These are phyloP conservation scores for Lolium multiflorum DNA, from an alignment of 176 grass and related monocot genomes.

Conservation along the genomic window DNA sequence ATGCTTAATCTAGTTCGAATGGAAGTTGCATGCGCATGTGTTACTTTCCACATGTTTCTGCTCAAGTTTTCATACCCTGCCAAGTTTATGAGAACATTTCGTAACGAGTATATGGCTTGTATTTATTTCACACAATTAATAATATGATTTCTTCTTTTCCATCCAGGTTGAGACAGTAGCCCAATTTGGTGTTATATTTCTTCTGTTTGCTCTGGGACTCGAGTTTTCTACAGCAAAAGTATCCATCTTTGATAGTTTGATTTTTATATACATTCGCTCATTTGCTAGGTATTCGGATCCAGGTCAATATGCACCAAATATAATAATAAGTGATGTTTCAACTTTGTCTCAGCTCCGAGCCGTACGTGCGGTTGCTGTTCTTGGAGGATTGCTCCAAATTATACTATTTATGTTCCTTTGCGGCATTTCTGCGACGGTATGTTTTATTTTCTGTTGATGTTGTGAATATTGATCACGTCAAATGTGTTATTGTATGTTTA, in stretches of 20 bases:
- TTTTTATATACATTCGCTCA: not conserved
- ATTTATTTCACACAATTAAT: slow-evolving; percentile 20
- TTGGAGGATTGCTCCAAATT: slow-evolving; percentile 97
- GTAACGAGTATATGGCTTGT: not conserved
- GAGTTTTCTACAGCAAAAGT: slow-evolving; percentile 97
- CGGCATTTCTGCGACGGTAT: slow-evolving; percentile 92
- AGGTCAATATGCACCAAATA: slow-evolving; percentile 14
- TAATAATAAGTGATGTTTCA: slow-evolving; percentile 42
- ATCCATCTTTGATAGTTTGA: slow-evolving; percentile 20
- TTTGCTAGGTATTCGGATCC: slow-evolving; percentile 27
- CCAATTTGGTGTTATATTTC: slow-evolving; percentile 99
- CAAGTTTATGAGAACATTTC: not conserved
- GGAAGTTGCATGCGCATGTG: not conserved
- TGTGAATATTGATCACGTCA: not conserved
- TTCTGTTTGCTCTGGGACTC: slow-evolving; percentile 94
- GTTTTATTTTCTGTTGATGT: slow-evolving; percentile 43
- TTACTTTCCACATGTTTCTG: slow-evolving; percentile 1
- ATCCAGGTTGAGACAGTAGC: slow-evolving; percentile 98
- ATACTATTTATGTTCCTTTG: slow-evolving; percentile 97
- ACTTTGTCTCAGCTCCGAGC: slow-evolving; percentile 77
- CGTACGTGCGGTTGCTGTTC: slow-evolving; percentile 93
- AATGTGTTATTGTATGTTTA: not conserved
- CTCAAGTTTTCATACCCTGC: not conserved
- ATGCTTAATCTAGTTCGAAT: slow-evolving; percentile 29
- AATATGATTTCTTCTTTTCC: slow-evolving; percentile 15